phyloP scores from a whole-genome alignment of 768 basidiomycete genomes.

The Mycena maculata region DNA sequence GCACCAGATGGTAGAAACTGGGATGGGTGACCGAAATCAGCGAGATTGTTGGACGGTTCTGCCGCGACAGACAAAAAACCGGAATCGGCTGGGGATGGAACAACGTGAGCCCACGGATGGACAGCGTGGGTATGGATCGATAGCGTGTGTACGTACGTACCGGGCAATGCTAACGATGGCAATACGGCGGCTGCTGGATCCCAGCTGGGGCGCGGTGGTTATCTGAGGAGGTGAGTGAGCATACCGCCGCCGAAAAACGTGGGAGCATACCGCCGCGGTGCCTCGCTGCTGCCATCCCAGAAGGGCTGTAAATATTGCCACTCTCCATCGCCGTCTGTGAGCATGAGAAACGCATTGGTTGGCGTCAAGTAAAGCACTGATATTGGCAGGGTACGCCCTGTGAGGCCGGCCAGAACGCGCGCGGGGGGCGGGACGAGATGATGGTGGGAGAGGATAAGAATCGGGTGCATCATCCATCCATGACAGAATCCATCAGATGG shows the following conservation, averaged over 20 bases:
- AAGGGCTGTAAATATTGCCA: background rate
- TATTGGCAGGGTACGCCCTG: conserved; percentile 1
- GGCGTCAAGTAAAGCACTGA: background rate
- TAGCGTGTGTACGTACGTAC: background rate
- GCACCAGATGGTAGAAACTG: background rate
- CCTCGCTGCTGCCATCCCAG: conserved; percentile 8
- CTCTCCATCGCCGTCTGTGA: conserved; percentile 1
- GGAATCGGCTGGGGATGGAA: conserved; percentile 10
- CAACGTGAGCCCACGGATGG: background rate
- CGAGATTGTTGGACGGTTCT: background rate
- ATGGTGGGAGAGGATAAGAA: too few relatives aligned
- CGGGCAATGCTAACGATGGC: background rate
- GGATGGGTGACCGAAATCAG: background rate
- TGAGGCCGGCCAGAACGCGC: background rate
- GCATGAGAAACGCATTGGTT: background rate
- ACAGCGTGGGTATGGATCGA: conserved; percentile 13
- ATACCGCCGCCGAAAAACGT: conserved; percentile 2
- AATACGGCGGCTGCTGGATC: background rate
- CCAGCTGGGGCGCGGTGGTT: background rate
- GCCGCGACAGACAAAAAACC: background rate
- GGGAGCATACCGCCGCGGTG: conserved; percentile 5
- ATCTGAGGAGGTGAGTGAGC: conserved; percentile 2
- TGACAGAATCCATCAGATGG: too few relatives aligned
- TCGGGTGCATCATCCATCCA: too few relatives aligned
- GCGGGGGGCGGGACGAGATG: too few relatives aligned